These are phyloP conservation scores for Elymus sibiricus DNA, from an alignment of 176 grass and related monocot genomes.

Conservation along the genomic window DNA sequence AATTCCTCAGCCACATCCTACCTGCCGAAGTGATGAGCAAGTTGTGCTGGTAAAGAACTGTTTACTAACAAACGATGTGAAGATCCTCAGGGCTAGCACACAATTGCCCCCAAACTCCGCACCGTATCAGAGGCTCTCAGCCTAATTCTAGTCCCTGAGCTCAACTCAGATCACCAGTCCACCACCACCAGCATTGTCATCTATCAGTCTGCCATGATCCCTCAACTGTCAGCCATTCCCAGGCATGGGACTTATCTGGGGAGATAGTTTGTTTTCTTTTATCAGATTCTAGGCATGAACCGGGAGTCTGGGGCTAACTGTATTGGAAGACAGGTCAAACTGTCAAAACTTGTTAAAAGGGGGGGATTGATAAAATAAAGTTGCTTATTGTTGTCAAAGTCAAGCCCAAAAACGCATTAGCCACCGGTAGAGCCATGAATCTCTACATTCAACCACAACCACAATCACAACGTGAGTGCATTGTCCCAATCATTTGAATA, in stretches of 20 bases:
- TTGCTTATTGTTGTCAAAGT: neutral
- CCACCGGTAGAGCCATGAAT: neutral
- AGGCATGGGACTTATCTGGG: neutral
- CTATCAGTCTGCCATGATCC: neutral
- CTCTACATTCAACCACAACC: neutral
- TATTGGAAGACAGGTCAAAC: neutral
- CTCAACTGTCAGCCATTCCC: neutral
- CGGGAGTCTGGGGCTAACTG: neutral
- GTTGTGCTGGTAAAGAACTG: neutral
- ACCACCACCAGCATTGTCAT: neutral
- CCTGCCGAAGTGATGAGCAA: neutral
- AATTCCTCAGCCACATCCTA: conserved; percentile 2
- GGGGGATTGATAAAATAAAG: neutral
- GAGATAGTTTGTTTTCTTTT: neutral
- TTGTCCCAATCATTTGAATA: neutral
- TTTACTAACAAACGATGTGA: neutral
- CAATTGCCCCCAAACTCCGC: neutral
- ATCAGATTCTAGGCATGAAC: neutral
- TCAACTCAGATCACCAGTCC: neutral
- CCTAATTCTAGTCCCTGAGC: neutral
- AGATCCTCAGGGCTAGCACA: neutral
- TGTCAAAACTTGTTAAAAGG: neutral
- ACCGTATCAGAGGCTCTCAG: neutral
- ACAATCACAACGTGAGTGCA: neutral
- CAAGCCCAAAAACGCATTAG: neutral